phyloP scores from a whole-genome alignment of 2,329 filamentous ascomycete species.

The Neophaeococcomyces aloes region DNA sequence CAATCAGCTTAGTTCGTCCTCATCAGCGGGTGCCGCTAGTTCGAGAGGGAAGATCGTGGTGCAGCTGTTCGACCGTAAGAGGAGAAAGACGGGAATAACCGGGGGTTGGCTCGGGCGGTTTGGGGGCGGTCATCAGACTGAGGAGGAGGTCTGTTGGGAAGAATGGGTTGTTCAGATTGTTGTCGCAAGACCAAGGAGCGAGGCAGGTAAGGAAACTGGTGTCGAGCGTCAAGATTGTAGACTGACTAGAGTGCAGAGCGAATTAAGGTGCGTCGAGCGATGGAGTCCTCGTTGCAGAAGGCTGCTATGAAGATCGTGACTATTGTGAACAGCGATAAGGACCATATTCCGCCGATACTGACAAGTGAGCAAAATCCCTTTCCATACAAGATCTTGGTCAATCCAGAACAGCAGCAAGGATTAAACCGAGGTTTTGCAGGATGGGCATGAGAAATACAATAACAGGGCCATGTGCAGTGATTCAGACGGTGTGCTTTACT shows the following conservation, averaged over 20 bases:
- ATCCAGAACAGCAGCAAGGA: conserved; percentile 65
- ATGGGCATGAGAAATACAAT: conserved; percentile 43
- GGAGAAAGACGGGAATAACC: conserved; percentile 67
- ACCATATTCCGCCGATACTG: conserved; percentile 94
- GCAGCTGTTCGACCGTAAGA: conserved; percentile 89
- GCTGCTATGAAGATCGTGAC: conserved; percentile 83
- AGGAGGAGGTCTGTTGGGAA: conserved; percentile 96
- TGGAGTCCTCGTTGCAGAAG: conserved; percentile 79
- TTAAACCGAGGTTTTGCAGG: conserved; percentile 69
- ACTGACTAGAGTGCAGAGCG: conserved; percentile 49
- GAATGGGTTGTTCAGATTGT: conserved; percentile 89
- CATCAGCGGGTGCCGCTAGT: conserved; percentile 37
- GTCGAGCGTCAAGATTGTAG: too few relatives aligned
- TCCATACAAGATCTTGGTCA: conserved; percentile 83
- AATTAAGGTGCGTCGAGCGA: conserved; percentile 76
- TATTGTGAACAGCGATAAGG: conserved; percentile 77
- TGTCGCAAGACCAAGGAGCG: conserved; percentile 78
- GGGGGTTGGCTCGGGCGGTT: conserved; percentile 27
- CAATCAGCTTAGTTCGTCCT: conserved; percentile 59
- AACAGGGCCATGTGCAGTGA: too few relatives aligned
- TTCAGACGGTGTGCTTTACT: too few relatives aligned
- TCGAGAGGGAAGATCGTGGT: conserved; percentile 71
- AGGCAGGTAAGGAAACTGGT: conserved; percentile 59
- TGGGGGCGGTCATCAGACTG: conserved; percentile 47
- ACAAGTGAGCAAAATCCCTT: conserved; percentile 88